phyloP scores from a whole-genome alignment of 2,329 filamentous ascomycete genomes.

The Colletotrichum filicis region DNA sequence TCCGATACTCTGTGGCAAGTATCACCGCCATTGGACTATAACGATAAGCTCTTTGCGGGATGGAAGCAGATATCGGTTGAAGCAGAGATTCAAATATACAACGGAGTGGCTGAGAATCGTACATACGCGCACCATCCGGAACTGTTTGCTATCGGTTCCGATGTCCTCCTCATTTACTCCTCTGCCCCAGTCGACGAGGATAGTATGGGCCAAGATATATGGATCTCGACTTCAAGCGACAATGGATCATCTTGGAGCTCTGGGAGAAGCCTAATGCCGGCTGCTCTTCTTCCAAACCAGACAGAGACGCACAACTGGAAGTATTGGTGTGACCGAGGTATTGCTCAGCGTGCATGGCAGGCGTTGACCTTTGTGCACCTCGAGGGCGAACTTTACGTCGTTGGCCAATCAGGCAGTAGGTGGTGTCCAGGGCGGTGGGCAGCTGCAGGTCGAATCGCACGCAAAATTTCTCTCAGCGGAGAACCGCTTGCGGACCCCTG shows the following conservation, averaged over 20 bases:
- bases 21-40: constrained; percentile 38
- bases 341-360: constrained; percentile 38
- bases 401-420: constrained; percentile 36
- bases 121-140: constrained; percentile 42
- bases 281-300: constrained; percentile 41
- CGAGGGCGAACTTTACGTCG: constrained; percentile 35
- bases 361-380: constrained; percentile 32
- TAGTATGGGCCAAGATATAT: constrained; percentile 41
- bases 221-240: constrained; percentile 38
- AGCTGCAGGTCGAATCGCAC: constrained; percentile 36
- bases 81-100: constrained; percentile 39
- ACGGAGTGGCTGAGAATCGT: constrained; percentile 36
- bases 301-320: constrained; percentile 37
- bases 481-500: constrained; percentile 35
- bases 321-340: constrained; percentile 39
- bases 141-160: constrained; percentile 35
- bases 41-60: constrained; percentile 39
- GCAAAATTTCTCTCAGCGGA: constrained; percentile 33
- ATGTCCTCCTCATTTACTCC: constrained; percentile 38
- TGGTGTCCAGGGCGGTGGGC: constrained; percentile 33
- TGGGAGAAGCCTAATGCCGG: constrained; percentile 35
- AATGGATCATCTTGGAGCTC: constrained; percentile 37
- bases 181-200: constrained; percentile 41
- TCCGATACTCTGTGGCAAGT: constrained; percentile 37
- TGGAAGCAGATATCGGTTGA: constrained; percentile 39